Conservation (phyloP, 176 grass and related monocot genomes). For the Poa annua region DNA sequence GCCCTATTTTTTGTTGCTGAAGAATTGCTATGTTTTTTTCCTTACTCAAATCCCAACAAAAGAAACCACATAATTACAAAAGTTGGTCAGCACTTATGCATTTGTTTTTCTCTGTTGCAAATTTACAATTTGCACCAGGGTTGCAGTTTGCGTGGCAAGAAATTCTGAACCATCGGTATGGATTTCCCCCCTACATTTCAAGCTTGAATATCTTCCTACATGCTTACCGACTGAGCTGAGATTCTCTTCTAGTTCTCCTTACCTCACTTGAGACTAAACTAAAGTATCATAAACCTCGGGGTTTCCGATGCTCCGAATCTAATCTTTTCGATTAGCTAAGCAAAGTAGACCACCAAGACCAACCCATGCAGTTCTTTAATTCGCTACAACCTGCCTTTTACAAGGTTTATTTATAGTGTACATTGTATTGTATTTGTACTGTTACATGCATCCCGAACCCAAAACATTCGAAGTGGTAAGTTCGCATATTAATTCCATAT, state of each 20-base stretch:
- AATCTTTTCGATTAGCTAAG: conserved; percentile 59
- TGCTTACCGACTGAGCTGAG: conserved; percentile 28
- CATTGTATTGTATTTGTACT: not conserved
- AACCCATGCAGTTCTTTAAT: conserved; percentile 53
- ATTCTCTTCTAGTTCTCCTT: conserved; percentile 37
- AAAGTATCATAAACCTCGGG: conserved; percentile 60
- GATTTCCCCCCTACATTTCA: not conserved
- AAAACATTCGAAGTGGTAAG: not conserved
- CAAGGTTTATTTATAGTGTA: not conserved
- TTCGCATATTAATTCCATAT: not conserved
- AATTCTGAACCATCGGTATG: not conserved
- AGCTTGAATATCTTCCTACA: not conserved
- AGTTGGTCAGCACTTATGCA: not conserved
- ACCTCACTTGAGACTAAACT: conserved; percentile 43
- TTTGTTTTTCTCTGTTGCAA: not conserved
- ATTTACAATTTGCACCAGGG: too few relatives aligned
- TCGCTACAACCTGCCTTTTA: not conserved
- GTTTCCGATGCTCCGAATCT: conserved; percentile 47
- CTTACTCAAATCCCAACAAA: not conserved
- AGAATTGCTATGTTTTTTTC: conserved; percentile 8
- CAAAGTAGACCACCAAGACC: conserved; percentile 23
- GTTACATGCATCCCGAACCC: not conserved
- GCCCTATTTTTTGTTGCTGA: conserved; percentile 35
- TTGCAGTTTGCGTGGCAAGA: not conserved
- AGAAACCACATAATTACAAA: not conserved